These are phyloP conservation scores for Pholiota molesta DNA, from an alignment of 768 basidiomycete genomes.

Conservation along the genomic window DNA sequence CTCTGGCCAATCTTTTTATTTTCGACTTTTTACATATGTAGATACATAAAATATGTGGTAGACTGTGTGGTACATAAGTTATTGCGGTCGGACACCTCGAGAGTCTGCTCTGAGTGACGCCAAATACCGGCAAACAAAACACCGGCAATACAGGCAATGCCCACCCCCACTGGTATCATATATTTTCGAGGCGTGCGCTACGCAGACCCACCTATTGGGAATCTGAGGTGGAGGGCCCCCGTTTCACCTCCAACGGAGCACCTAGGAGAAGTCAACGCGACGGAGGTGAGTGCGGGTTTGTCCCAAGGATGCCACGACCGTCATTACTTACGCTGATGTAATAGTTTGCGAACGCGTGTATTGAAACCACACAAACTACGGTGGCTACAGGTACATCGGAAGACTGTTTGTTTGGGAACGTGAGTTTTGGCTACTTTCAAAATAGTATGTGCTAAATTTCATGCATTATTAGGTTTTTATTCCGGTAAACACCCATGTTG, in stretches of 20 bases:
- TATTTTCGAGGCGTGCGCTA: slow-evolving; percentile 45
- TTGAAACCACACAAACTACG: slow-evolving; percentile 32
- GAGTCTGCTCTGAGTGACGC: no score
- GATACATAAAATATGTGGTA: no score
- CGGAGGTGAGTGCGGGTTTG: slow-evolving; percentile 25
- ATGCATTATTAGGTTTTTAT: slow-evolving; percentile 32
- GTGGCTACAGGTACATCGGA: slow-evolving; percentile 36
- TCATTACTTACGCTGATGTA: background rate
- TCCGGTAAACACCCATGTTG: slow-evolving; percentile 27
- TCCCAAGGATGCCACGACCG: background rate
- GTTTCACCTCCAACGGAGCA: slow-evolving; percentile 39
- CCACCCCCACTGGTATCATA: slow-evolving; percentile 35
- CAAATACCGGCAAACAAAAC: no score
- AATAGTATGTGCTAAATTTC: background rate
- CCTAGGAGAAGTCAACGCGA: slow-evolving; percentile 40
- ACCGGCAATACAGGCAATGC: no score
- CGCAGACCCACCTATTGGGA: slow-evolving; percentile 45
- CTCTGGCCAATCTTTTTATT: no score
- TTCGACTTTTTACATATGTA: no score
- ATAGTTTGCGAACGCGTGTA: slow-evolving; percentile 40
- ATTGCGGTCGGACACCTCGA: no score
- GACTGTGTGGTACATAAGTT: no score
- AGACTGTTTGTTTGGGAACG: slow-evolving; percentile 48
- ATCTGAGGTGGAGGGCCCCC: slow-evolving; percentile 43
- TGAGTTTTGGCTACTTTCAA: slow-evolving; percentile 9